Evolutionary conservation across 345 rosid genomes (phyloP).

Genomic region (Jatropha curcas): DNA sequence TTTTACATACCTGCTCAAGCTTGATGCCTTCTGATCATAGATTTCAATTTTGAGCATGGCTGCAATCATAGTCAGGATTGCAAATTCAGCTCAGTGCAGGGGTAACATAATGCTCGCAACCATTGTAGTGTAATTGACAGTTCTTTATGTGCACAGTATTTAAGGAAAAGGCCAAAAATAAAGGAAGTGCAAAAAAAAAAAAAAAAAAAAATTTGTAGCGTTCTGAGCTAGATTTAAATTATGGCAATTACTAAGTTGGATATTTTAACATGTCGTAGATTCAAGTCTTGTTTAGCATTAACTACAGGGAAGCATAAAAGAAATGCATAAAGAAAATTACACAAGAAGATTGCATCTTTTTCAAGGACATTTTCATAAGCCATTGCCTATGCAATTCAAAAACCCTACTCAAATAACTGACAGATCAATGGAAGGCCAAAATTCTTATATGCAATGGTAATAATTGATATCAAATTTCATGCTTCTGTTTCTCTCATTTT

Average conservation of each 20-base stretch:
- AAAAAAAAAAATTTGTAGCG: not conserved
- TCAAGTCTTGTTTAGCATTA: not conserved
- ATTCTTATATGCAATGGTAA: not conserved
- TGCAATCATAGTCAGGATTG: not conserved
- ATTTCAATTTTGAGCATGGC: not conserved
- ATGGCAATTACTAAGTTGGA: not conserved
- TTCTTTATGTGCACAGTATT: no score
- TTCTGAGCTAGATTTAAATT: not conserved
- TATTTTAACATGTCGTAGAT: not conserved
- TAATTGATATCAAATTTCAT: not conserved
- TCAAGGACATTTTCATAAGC: no score
- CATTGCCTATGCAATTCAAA: not conserved
- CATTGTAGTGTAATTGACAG: no score
- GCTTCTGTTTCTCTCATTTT: conserved; percentile 2
- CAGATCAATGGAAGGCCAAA: not conserved
- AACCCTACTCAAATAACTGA: not conserved
- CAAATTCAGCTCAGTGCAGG: not conserved
- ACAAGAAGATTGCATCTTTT: not conserved
- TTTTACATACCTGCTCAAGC: not conserved
- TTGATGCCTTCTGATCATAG: not conserved
- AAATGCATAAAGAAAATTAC: not conserved
- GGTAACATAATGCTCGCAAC: no score
- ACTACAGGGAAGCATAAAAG: not conserved
- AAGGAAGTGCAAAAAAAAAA: no score
- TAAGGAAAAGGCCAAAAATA: no score